Evolutionary conservation across 2,329 filamentous ascomycete genomes (phyloP), one percentile per base, ranked within the genome.

Genomic region (Fusarium albosuccineum): DNA sequence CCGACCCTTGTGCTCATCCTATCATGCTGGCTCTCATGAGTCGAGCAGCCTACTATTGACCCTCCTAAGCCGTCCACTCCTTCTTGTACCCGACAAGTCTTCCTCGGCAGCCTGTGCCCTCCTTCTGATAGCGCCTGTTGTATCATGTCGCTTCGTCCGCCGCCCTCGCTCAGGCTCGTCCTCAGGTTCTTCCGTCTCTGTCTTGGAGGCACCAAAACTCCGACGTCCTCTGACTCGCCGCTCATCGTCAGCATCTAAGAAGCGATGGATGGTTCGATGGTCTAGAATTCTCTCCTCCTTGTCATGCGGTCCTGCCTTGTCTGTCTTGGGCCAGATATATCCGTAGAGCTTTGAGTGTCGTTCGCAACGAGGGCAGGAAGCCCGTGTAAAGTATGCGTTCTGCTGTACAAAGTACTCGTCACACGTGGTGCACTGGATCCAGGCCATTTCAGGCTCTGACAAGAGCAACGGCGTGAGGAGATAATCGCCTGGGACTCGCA

Each of bases 261-360:
- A 97, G 1, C 95, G 91, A 77, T 97, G 92, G 4, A 98, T 86
- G 0, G 86, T 90, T n/a, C 95, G 86, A 75, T 97, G 94, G 75
- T 98, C 95, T 62, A 96, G 84, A 1, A 97, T 82, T 9, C 89
- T 81, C 75, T 90, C 86, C 69, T 91, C 89, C 59, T 87, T 89
- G 75, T 98, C 96, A 17, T 86, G 78, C 14, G 88, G 88, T 1
- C 92, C 92, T 27, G 91, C 89, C 64, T 86, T 91, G 62, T 97
- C 92, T 0, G 96, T 98, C 82, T 99, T 97, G 6, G 96, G 96
- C 96, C 96, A 99, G 59, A 91, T 85, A 75, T 92, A 97, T 0
- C 97, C 97, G 76, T 98, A 99, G 1, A 99, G 82, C 81, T 97
- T 98, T 14, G 92, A 97, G 75, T 99, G 96, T 1, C 96, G 88